Conservation (phyloP, 345 rosid species). For the Cardamine resedifolia region DNA sequence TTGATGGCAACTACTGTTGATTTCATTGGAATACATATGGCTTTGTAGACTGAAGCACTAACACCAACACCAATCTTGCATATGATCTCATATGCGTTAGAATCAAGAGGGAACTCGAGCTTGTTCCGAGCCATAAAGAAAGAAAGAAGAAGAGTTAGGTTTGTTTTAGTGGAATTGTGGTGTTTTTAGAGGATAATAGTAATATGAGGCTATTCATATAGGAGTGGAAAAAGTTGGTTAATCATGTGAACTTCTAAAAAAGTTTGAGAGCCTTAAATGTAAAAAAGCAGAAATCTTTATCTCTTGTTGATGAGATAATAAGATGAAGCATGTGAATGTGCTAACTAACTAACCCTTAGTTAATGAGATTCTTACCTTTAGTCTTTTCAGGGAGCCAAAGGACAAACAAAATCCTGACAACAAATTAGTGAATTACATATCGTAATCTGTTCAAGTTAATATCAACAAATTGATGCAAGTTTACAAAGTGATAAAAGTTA, state of each 20-base stretch:
- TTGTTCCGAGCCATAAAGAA: constrained; percentile 34
- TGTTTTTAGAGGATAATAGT: constrained; percentile 4
- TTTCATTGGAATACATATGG: constrained; percentile 61
- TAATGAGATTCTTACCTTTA: constrained; percentile 28
- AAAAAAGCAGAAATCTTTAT: constrained; percentile 27
- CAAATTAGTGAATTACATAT: no score
- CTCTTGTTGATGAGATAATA: constrained; percentile 29
- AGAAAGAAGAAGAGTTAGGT: background rate
- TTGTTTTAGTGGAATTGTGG: constrained; percentile 14
- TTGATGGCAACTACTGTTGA: constrained; percentile 72
- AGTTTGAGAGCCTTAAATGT: constrained; percentile 12
- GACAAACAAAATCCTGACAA: constrained; percentile 16
- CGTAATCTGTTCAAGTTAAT: background rate
- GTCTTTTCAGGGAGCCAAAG: constrained; percentile 15
- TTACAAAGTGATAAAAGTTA: background rate
- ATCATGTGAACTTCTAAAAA: constrained; percentile 32
- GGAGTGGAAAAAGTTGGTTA: constrained; percentile 8
- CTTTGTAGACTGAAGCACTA: constrained; percentile 76
- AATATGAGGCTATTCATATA: constrained; percentile 31
- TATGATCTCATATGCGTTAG: constrained; percentile 57
- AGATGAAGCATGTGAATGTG: constrained; percentile 39
- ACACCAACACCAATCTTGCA: constrained; percentile 75
- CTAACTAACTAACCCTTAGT: constrained; percentile 35
- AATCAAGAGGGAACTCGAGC: constrained; percentile 63
- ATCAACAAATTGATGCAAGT: background rate